Evolutionary conservation across 2,329 filamentous ascomycete genomes (phyloP), one percentile per base, ranked within the genome.

Genomic region (Fusarium temperatum): DNA sequence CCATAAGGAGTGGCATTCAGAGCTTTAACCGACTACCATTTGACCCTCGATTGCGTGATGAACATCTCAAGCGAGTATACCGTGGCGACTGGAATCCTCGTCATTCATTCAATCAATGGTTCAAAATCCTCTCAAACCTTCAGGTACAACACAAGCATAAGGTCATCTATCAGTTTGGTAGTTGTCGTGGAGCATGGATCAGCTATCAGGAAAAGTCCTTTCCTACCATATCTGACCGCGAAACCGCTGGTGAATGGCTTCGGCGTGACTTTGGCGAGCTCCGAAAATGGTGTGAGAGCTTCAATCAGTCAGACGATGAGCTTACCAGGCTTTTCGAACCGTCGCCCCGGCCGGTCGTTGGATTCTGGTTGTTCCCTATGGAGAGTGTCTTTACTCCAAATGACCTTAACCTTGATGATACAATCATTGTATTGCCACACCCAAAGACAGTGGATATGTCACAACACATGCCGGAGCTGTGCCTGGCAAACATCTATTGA

Each of bases 361-460:
- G 63, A 8, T 68, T 68, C 22, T 69, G 66, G 63, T 7, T 68
- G 2, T 69, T 69, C 26, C 51, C 50, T 5, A 50, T 50, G 28
- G 28, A 50, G 22, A 50, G 15, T 24, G 1, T 32, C 47, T 32
- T 50, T 3, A 18, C 78, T 66, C 70, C 82, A 15, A 74, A 80
- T 9, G 77, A 56, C 0, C 2, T 9, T 8, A 8, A 50, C 10
- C 6, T 45, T 13, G 1, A 45, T 18, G 17, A 26, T 44, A 44
- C 15, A 26, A 6, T 0, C 1, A 12, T 2, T 44, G 0, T 1
- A 44, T 18, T 1, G n/a, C 0, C 15, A 44, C 15, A 12, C 10
- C 26, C 26, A 28, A 28, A 22, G 22, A 8, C 15, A 24, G n/a
- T 51, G 8, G 32, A 38, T 6, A 26, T 38, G 50, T 22, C 50